phyloP scores from a whole-genome alignment of 768 basidiomycete genomes.

The Punctularia strigosozonata region DNA sequence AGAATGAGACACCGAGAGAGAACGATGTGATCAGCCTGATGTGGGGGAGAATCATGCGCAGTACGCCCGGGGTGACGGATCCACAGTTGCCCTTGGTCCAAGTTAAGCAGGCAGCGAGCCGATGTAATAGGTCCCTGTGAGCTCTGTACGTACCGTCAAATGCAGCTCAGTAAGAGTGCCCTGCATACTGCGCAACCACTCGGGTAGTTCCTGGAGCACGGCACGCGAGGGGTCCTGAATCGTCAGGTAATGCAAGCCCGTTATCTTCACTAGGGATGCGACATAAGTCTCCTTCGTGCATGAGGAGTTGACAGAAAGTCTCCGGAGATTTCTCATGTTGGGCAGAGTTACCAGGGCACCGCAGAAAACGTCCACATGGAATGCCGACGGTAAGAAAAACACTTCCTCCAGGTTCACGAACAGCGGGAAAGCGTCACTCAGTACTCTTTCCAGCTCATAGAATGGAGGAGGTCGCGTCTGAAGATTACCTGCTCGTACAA shows the following conservation, averaged over 20 bases:
- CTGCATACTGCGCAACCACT: conserved; percentile 29
- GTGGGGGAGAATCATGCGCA: conserved; percentile 29
- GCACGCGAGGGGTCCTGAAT: conserved; percentile 12
- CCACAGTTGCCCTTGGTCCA: conserved; percentile 41
- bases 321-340: conserved; percentile 7
- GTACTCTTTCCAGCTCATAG: conserved; percentile 6
- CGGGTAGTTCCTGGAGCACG: conserved; percentile 13
- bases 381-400: conserved; percentile 5
- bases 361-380: conserved; percentile 6
- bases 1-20: conserved; percentile 46
- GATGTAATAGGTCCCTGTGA: background rate
- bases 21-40: conserved; percentile 24
- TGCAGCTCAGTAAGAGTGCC: conserved; percentile 25
- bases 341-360: conserved; percentile 7
- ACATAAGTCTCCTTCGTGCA: conserved; percentile 5
- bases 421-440: conserved; percentile 10
- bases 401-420: conserved; percentile 11
- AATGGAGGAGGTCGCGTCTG: conserved; percentile 5
- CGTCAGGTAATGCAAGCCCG: conserved; percentile 9
- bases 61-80: conserved; percentile 50
- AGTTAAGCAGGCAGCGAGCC: conserved; percentile 1
- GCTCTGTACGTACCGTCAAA: conserved; percentile 24
- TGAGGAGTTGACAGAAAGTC: conserved; percentile 8
- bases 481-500: conserved; percentile 9
- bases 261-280: conserved; percentile 6